Base-by-base conservation (phyloP, 371 early-diverging fungal genomes). In the Chytridium lagenaria region DNA sequence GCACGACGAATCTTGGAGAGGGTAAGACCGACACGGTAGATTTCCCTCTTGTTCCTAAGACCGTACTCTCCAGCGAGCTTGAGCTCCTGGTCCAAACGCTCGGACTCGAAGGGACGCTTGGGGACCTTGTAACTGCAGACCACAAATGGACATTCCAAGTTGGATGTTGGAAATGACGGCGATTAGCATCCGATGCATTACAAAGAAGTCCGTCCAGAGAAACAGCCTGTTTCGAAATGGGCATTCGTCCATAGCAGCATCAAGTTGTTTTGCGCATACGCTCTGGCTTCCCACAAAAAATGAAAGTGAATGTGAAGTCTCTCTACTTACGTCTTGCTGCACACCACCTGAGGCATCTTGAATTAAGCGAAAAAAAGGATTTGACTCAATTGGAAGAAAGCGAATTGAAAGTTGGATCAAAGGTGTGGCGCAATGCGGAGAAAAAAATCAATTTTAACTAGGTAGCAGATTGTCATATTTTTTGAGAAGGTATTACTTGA, bases 1-100 rank as follows among this genome's bases (percentile, higher is more conserved):
- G 99, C 96, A 93, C 96, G 96, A 90, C 99, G 99, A 83, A 99
- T 97, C 90, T 98, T 95, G 89, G 98, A 96, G 78, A 98, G 92
- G 72, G 96, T 95, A 85, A 92, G 93, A 71, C 96, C 94, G 71
- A 98, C 93, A 81, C 98, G 93, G 95, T 98, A 98, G 87, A 99
- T 96, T 90, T 99, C 99, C 81, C 93, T 94, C 95, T 99, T 99
- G 96, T 98, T 98, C 84, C 95, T 92, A 82, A 99, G 94, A 87
- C 99, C 99, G 90, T 94, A 99, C 82, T 95, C 95, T 77, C 99
- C 99, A 81, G 94, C 90, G 77, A 99, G 91, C 92, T 98, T 96
- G 84, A 99, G 90, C 90, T 99, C 99, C 84, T 94, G 94, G 85
- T 99, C 96, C 80, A 99, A 93, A 86, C 99, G 95, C 78, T 95